These are phyloP conservation scores for Westerdykella ornata DNA, from an alignment of 2,329 filamentous ascomycete species.

Conservation along the genomic window DNA sequence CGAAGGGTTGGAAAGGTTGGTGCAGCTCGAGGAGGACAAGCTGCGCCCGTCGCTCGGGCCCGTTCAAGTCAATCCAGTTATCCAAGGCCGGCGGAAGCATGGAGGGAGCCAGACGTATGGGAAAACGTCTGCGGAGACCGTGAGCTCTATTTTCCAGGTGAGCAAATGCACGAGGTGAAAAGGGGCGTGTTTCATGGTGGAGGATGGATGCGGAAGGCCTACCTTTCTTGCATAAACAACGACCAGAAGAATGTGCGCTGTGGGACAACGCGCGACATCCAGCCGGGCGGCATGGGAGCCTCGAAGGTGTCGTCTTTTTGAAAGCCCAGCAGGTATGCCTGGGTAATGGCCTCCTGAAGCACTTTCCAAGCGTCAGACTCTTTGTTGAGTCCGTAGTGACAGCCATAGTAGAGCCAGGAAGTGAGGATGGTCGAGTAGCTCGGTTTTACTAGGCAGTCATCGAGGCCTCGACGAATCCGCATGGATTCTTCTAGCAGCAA, in stretches of 20 bases:
- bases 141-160: slow-evolving; percentile 46
- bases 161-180: background rate
- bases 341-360: slow-evolving; percentile 54
- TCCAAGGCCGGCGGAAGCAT: slow-evolving; percentile 49
- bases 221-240: slow-evolving; percentile 57
- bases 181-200: too few relatives aligned
- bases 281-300: slow-evolving; percentile 36
- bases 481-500: slow-evolving; percentile 55
- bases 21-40: slow-evolving; percentile 56
- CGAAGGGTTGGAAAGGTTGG: slow-evolving; percentile 55
- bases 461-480: slow-evolving; percentile 47
- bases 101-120: slow-evolving; percentile 55
- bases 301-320: slow-evolving; percentile 54
- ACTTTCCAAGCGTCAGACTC: slow-evolving; percentile 58
- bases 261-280: slow-evolving; percentile 52
- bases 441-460: slow-evolving; percentile 53
- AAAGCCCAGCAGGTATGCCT: slow-evolving; percentile 53
- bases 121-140: slow-evolving; percentile 57
- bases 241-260: slow-evolving; percentile 55
- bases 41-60: slow-evolving; percentile 43
- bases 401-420: slow-evolving; percentile 56
- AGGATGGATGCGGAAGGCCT: slow-evolving; percentile 1
- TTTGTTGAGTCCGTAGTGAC: slow-evolving; percentile 56
- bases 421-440: slow-evolving; percentile 54
- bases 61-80: slow-evolving; percentile 51